Evolutionary conservation across 495 filamentous ascomycete species (phyloP), one percentile per base, ranked within the genome.

Genomic region (Chaetomidium leptoderma): DNA sequence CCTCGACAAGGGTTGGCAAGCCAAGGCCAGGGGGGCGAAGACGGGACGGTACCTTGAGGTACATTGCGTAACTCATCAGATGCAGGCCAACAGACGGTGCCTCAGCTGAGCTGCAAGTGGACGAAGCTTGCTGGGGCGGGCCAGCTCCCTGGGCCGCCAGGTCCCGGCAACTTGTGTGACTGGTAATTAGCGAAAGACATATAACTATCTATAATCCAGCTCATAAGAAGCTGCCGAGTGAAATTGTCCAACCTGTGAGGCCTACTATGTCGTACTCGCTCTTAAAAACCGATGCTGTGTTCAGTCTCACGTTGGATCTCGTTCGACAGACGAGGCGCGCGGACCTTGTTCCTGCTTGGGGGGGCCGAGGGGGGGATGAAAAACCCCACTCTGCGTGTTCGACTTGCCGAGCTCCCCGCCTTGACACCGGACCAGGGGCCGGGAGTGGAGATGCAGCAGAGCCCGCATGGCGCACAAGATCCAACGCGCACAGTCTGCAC

Each of bases 351-450:
- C n/a, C n/a, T n/a, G n/a, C n/a, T n/a, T n/a, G n/a, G n/a, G n/a
- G n/a, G n/a, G n/a, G n/a, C n/a, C n/a, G n/a, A n/a, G n/a, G n/a
- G n/a, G n/a, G n/a, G n/a, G n/a, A n/a, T n/a, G n/a, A n/a, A n/a
- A n/a, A n/a, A n/a, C 66, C 62, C 52, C 60, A 65, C 6, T 4
- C n/a, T 11, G 59, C 30, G 9, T 10, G 33, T 19, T 21, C 50
- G 37, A n/a, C 48, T 17, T 55, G 44, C 45, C 55, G 53, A 60
- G 63, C 52, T 62, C 61, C 62, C 57, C 53, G 29, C 53, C 55
- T 61, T 37, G 55, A 65, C 55, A 49, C 55, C 58, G 43, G 55
- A 54, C 56, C 62, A 63, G 60, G 63, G 55, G 53, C 52, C 57
- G 27, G 17, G 19, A 17, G 56, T 43, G 45, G 53, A 63, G 61